Base-by-base conservation (phyloP, 208 protist genomes). In the Trypanosoma cruzi region DNA sequence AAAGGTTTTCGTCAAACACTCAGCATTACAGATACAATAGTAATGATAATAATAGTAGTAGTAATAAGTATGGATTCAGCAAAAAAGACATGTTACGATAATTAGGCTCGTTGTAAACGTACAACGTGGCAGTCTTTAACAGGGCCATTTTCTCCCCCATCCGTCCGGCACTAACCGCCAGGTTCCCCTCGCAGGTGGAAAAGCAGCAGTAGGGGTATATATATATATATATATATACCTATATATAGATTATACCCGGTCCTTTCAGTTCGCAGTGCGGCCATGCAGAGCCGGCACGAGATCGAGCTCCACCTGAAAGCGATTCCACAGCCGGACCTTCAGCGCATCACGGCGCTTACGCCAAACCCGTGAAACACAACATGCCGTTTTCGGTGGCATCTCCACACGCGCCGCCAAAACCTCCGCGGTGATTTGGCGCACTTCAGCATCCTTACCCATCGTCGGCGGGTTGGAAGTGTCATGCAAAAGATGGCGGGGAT, bases 251-350 rank as follows among this genome's bases (percentile, higher is more conserved):
- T 4, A 1, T 61, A 4, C 10, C n/a, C 54, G n/a, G n/a, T n/a
- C n/a, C n/a, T 8, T 4, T 24, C 56, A 61, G 32, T 28, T 18
- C 26, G 24, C 22, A n/a, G 48, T 52, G 48, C 48, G 46, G 37
- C 50, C 36, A 34, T 54, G 29, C 4, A 89, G 68, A 29, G 63
- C 54, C 20, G 68, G 36, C 20, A 82, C 78, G 36, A 84, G 54
- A 8, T 76, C 76, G 11, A 88, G 42, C 16, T 74, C 68, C 24
- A 90, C 81, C 0, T 68, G 34, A 64, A 89, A 90, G 42, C 84
- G 73, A 56, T 88, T 61, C 58, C 64, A 29, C 40, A 93, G 37
- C 29, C 81, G 63, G 24, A 64, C 76, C 36, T 53, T 59, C 14
- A 90, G 58, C 66, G 87, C 82, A 53, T 78, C 34, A 42, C 64